A percentile compares a stretch with the other conserved stretches of the same genome.
These are phyloP conservation scores for Kwoniella newhampshirensis DNA, from an alignment of 768 basidiomycete species.

Conservation along the genomic window DNA sequence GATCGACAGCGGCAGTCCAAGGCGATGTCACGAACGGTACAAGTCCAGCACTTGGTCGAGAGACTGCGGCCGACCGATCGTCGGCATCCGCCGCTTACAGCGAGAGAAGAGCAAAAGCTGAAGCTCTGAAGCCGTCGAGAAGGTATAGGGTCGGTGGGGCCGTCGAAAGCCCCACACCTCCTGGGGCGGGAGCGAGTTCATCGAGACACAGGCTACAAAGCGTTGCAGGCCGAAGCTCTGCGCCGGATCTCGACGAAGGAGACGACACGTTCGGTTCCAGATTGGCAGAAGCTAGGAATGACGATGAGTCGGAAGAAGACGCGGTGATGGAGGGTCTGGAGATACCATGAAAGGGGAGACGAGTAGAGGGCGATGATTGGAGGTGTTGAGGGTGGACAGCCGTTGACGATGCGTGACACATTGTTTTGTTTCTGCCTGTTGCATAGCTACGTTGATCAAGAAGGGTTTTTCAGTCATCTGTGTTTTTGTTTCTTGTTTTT, in stretches of 20 bases:
- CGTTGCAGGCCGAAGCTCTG: constrained; percentile 18
- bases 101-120: no score
- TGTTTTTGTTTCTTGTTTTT: no score
- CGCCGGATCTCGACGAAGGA: constrained; percentile 26
- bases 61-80: background rate
- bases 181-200: background rate
- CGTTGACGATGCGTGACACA: background rate
- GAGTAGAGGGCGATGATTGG: background rate
- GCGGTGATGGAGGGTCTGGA: background rate
- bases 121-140: background rate
- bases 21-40: background rate
- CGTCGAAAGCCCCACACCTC: background rate
- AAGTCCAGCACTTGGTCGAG: background rate
- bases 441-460: background rate
- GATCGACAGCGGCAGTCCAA: background rate
- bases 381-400: background rate
- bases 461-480: background rate
- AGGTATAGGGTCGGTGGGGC: background rate
- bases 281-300: no score
- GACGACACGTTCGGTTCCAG: constrained; percentile 1
- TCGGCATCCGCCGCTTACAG: constrained; percentile 1
- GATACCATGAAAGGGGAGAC: background rate
- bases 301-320: no score
- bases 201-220: background rate
- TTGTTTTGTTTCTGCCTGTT: no score